Percentiles rank a stretch among this genome's conserved stretches.
These are phyloP conservation scores for Cladobotryum mycophilum DNA, from an alignment of 2,329 filamentous ascomycete species.

Conservation along the genomic window DNA sequence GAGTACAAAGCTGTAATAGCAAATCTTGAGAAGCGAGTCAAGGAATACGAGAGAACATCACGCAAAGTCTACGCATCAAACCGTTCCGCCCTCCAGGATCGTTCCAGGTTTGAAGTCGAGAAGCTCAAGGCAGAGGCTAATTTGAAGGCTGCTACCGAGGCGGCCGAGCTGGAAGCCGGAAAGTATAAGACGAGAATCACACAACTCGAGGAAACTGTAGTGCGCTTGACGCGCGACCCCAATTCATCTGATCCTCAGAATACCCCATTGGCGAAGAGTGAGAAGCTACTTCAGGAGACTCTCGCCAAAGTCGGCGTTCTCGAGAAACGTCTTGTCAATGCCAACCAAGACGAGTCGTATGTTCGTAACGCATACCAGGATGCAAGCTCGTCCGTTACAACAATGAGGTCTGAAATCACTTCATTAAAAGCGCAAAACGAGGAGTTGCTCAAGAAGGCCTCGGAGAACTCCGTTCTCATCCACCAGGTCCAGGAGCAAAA, in stretches of 20 bases:
- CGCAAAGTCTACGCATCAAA: conserved; percentile 40
- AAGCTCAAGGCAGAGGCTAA: conserved; percentile 33
- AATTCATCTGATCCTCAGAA: conserved; percentile 19
- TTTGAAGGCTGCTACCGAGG: conserved; percentile 22
- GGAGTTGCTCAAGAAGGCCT: conserved; percentile 35
- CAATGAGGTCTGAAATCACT: conserved; percentile 40
- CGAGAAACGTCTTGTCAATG: conserved; percentile 34
- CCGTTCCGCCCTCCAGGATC: conserved; percentile 46
- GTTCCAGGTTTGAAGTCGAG: conserved; percentile 41
- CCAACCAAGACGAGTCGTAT: conserved; percentile 49
- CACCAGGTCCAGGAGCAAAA: conserved; percentile 39
- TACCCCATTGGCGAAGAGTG: conserved; percentile 21
- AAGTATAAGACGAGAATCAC: conserved; percentile 30
- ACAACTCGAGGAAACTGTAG: conserved; percentile 30
- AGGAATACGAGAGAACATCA: conserved; percentile 39
- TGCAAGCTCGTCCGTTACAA: conserved; percentile 42
- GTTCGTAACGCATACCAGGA: conserved; percentile 53
- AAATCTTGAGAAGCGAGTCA: conserved; percentile 38
- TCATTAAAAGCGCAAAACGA: conserved; percentile 37
- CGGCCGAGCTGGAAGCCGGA: conserved; percentile 29
- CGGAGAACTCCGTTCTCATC: conserved; percentile 40
- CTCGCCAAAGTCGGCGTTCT: conserved; percentile 34
- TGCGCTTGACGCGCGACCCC: conserved; percentile 21
- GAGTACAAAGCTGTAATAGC: conserved; percentile 37
- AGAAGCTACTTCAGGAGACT: conserved; percentile 31